phyloP scores from a whole-genome alignment of 495 filamentous ascomycete genomes.

The Oidiodendron maius region DNA sequence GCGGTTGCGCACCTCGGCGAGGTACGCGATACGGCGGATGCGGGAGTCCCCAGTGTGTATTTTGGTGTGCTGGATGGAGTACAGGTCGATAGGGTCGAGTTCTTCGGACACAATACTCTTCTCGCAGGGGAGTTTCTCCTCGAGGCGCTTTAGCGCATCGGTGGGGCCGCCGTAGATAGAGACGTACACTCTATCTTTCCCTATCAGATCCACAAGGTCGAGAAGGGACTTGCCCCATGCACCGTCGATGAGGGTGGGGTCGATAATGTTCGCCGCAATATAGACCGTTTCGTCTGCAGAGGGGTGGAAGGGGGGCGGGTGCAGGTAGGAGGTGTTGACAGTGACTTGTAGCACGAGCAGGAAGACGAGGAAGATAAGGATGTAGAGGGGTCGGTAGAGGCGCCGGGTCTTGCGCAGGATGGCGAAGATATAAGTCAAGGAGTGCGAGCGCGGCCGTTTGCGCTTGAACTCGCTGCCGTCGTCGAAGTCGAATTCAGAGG shows the following conservation, averaged over 20 bases:
- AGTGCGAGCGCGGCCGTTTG: no score
- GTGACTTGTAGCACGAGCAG: slow-evolving; percentile 9
- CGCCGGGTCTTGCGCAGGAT: slow-evolving; percentile 6
- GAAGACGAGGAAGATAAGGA: slow-evolving; percentile 6
- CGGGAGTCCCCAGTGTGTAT: slow-evolving; percentile 53
- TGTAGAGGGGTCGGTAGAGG: slow-evolving; percentile 15
- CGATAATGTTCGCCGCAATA: slow-evolving; percentile 70
- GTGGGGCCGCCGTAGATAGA: slow-evolving; percentile 56
- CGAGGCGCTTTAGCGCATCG: slow-evolving; percentile 35
- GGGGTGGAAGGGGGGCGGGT: slow-evolving; percentile 10
- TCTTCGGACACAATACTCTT: slow-evolving; percentile 43
- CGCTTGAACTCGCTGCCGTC: no score
- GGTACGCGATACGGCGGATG: slow-evolving; percentile 66
- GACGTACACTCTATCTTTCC: slow-evolving; percentile 49
- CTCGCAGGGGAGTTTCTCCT: slow-evolving; percentile 35
- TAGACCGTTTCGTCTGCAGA: slow-evolving; percentile 61
- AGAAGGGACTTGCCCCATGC: slow-evolving; percentile 61
- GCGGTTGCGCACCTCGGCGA: slow-evolving; percentile 74
- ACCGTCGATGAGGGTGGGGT: slow-evolving; percentile 54
- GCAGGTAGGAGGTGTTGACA: slow-evolving; percentile 15
- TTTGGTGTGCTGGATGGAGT: slow-evolving; percentile 46
- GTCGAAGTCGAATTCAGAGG: neutral
- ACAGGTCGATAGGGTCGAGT: slow-evolving; percentile 43
- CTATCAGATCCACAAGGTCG: slow-evolving; percentile 55
- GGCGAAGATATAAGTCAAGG: neutral